Evolutionary conservation across 2,329 filamentous ascomycete genomes (phyloP), one percentile per base, ranked within the genome.

Genomic region (Colletotrichum viniferum): DNA sequence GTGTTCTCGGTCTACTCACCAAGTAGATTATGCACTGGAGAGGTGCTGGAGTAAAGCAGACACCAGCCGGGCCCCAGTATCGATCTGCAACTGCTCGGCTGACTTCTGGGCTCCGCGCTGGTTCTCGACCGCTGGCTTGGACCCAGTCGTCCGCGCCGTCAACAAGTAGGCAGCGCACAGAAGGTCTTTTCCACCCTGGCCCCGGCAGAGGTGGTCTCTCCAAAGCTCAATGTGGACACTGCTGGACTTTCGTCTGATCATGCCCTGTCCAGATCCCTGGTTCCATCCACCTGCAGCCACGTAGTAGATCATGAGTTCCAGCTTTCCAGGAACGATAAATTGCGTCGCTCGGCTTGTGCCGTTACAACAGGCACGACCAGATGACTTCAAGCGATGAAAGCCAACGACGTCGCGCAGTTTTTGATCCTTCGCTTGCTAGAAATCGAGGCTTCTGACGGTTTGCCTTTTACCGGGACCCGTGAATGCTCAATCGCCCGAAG

Each of bases 211-310:
- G 66, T 36, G 24, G 55, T 71, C 43, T 69, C 60, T 61, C 36
- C n/a, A 52, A 52, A 60, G 60, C 32, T 55, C 26, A 48, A 24
- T 24, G 36, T 64, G 70, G 43, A 28, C 48, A 60, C 73, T 32
- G 38, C 36, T 21, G 36, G 36, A 32, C 52, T 65, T 52, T 74
- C 52, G 65, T 76, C 71, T 74, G 66, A 74, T 76, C 34, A 36
- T 66, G 69, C 60, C 60, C 63, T 56, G 69, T 61, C 73, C 13
- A 66, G 32, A 48, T 14, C 62, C 62, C 38, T 30, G 69, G 43
- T 30, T 38, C 26, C 30, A 38, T 38, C 56, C 38, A 68, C 55
- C 24, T 56, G 28, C 69, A 52, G 38, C 58, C 43, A 52, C 43
- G n/a, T 52, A 52, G 43, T 70, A 60, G 71, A 34, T 64, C 30